Evolutionary conservation across 108 stramenopile genomes (phyloP).

Genomic region (Cylindrotheca fusiformis): DNA sequence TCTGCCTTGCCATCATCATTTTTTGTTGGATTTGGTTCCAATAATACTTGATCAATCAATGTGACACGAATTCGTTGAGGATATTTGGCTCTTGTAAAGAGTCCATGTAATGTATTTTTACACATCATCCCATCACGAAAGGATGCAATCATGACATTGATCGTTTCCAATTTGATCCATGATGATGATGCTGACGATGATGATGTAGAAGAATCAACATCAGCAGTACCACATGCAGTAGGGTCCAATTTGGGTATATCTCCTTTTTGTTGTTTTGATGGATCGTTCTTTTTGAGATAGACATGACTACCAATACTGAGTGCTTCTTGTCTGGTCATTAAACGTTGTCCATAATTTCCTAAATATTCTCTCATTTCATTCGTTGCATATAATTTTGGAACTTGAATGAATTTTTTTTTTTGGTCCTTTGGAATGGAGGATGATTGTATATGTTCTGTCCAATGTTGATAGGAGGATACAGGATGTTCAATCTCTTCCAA

Average conservation of each 20-base stretch:
- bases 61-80: constrained; percentile 58
- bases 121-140: constrained; percentile 45
- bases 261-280: too few species aligned
- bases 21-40: neutral
- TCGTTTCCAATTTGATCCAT: constrained; percentile 32
- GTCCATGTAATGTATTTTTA: constrained; percentile 32
- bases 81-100: constrained; percentile 42
- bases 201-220: neutral
- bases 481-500: constrained; percentile 42
- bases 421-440: neutral
- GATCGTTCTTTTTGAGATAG: neutral
- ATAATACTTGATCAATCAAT: constrained; percentile 46
- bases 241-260: neutral
- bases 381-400: constrained; percentile 17
- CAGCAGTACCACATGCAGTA: neutral
- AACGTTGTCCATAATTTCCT: constrained; percentile 56
- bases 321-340: constrained; percentile 67
- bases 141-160: constrained; percentile 50
- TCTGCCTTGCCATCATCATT: neutral
- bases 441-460: neutral
- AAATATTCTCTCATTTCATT: constrained; percentile 57
- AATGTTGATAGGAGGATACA: constrained; percentile 12
- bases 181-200: neutral
- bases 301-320: constrained; percentile 42
- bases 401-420: constrained; percentile 23